Conservation (phyloP, 2,329 filamentous ascomycete genomes). For the Sordariomycetes sp. region DNA sequence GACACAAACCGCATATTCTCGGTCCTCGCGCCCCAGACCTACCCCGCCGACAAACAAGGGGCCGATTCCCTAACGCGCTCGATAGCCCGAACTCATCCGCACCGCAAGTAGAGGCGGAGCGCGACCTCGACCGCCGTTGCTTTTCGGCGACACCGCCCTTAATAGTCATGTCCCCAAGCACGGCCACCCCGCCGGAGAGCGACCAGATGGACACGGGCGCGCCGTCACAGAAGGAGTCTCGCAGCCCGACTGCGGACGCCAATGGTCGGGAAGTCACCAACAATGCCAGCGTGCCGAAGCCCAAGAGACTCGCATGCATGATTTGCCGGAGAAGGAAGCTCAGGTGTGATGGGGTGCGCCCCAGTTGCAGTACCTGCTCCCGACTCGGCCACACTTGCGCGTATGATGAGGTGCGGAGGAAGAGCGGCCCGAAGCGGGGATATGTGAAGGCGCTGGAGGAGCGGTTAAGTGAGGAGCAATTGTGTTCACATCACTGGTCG, state of each 20-base stretch:
- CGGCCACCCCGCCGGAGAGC: constrained; percentile 9
- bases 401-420: constrained; percentile 85
- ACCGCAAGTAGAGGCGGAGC: neutral
- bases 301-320: constrained; percentile 91
- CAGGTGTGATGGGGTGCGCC: constrained; percentile 73
- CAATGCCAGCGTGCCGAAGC: constrained; percentile 52
- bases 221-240: constrained; percentile 7
- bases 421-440: constrained; percentile 87
- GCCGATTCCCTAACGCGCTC: neutral
- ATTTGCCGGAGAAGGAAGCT: constrained; percentile 88
- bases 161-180: constrained; percentile 6
- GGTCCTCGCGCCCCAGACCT: neutral
- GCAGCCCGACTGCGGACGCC: constrained; percentile 17
- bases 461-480: constrained; percentile 58
- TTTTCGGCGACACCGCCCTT: neutral
- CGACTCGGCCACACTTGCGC: constrained; percentile 77
- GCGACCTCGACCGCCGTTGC: neutral
- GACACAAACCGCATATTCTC: neutral
- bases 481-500: neutral
- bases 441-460: constrained; percentile 93
- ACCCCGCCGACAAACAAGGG: neutral
- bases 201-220: constrained; percentile 5
- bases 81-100: neutral
- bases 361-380: constrained; percentile 79
- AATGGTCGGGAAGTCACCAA: constrained; percentile 28